Percentiles rank a stretch among this genome's conserved stretches.
These are phyloP conservation scores for Pythium oligandrum DNA, from an alignment of 352 stramenopile species.

Conservation along the genomic window DNA sequence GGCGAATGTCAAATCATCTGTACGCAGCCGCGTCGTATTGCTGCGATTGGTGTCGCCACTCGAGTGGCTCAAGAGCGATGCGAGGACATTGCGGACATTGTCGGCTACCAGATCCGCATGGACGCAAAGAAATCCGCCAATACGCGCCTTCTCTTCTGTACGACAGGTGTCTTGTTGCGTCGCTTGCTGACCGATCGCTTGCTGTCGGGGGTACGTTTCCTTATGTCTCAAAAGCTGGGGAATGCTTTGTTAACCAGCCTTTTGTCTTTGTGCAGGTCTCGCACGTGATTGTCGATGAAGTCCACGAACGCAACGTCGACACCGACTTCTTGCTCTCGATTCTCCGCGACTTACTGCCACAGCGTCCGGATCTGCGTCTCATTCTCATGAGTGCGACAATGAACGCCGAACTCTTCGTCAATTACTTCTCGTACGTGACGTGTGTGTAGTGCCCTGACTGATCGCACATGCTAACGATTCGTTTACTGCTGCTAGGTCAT, in stretches of 20 bases:
- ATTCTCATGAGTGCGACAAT: conserved; percentile 98
- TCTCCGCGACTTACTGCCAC: conserved; percentile 73
- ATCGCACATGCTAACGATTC: too few species aligned
- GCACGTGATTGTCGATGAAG: conserved; percentile 99
- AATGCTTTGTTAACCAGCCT: neutral
- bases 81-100: conserved; percentile 78
- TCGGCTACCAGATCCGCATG: conserved; percentile 96
- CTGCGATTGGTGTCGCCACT: conserved; percentile 94
- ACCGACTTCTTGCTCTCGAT: conserved; percentile 95
- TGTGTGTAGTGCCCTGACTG: neutral
- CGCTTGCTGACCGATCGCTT: conserved; percentile 88
- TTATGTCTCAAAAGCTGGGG: neutral
- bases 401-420: conserved; percentile 84
- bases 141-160: conserved; percentile 94
- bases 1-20: conserved; percentile 94
- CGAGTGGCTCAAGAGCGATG: conserved; percentile 94
- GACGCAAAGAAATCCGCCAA: conserved; percentile 87
- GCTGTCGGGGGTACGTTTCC: conserved; percentile 60
- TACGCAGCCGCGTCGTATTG: conserved; percentile 93
- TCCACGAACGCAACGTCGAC: conserved; percentile 97
- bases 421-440: conserved; percentile 73
- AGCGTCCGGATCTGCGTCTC: conserved; percentile 79
- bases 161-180: conserved; percentile 93
- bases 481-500: neutral
- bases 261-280: conserved; percentile 53